Conservation (phyloP, 805 yeast species). For the Komagataella pseudopastoris region DNA sequence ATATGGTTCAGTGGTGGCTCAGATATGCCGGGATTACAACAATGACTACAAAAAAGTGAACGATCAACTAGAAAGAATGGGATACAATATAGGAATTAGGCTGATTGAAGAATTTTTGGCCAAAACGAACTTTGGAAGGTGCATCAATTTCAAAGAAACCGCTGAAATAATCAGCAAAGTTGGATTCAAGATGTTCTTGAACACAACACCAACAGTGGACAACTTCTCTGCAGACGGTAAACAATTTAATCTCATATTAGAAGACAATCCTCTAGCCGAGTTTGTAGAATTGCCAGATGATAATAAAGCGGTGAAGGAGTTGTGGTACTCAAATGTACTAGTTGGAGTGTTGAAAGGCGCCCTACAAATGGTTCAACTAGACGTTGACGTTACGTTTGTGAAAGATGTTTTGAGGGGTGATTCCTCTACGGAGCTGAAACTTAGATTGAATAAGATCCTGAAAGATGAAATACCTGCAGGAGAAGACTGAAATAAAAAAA, state of each 20-base stretch:
- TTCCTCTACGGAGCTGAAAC: conserved; percentile 62
- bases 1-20: conserved; percentile 89
- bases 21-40: conserved; percentile 72
- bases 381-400: conserved; percentile 70
- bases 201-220: conserved; percentile 61
- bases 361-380: conserved; percentile 89
- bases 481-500: conserved; percentile 43
- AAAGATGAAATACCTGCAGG: conserved; percentile 97
- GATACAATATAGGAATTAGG: conserved; percentile 85
- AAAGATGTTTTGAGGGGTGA: conserved; percentile 79
- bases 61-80: conserved; percentile 80
- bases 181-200: conserved; percentile 84
- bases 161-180: conserved; percentile 77
- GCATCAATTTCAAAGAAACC: conserved; percentile 68
- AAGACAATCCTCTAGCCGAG: conserved; percentile 86
- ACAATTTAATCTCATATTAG: conserved; percentile 56
- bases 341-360: conserved; percentile 90
- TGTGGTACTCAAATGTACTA: conserved; percentile 88
- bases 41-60: conserved; percentile 72
- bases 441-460: conserved; percentile 55
- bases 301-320: conserved; percentile 47
- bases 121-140: conserved; percentile 73
- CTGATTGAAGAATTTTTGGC: conserved; percentile 89
- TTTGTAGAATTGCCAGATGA: conserved; percentile 91
- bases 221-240: conserved; percentile 71